Conservation (phyloP, 306 rosid genomes). For the Quercus gilva region DNA sequence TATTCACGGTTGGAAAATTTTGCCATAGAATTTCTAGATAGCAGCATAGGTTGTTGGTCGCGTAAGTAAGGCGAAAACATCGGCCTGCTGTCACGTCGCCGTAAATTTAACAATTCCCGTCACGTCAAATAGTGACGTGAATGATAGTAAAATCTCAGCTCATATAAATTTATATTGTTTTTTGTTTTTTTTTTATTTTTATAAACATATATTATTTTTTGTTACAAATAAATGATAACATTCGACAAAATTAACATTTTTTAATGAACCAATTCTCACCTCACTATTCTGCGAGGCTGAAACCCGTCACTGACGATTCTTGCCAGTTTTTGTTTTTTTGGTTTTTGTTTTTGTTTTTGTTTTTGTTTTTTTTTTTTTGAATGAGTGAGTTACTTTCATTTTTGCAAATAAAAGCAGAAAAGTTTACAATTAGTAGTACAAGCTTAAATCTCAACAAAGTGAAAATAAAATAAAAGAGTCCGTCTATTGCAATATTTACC, state of each 20-base stretch:
- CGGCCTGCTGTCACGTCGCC: slow-evolving; percentile 20
- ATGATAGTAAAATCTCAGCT: not conserved
- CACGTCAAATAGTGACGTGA: slow-evolving; percentile 2
- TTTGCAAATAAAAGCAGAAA: too few relatives aligned
- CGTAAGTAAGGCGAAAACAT: slow-evolving; percentile 23
- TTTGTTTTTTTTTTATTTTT: too few relatives aligned
- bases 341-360: not conserved
- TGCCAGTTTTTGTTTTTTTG: not conserved
- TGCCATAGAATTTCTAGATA: not conserved
- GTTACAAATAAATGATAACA: not conserved
- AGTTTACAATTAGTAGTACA: too few relatives aligned
- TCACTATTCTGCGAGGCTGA: not conserved
- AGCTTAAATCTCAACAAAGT: too few relatives aligned
- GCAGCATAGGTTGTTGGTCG: slow-evolving; percentile 14
- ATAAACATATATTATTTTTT: not conserved
- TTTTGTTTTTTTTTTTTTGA: not conserved
- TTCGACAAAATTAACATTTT: not conserved
- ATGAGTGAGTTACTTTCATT: not conserved
- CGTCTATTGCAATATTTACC: too few relatives aligned
- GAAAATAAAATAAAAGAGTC: too few relatives aligned
- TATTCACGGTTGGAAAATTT: not conserved
- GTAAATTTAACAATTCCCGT: slow-evolving; percentile 18
- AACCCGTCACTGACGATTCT: not conserved
- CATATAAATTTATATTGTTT: too few relatives aligned
- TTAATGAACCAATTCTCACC: not conserved